These are phyloP conservation scores for Heteromeles arbutifolia DNA, from an alignment of 306 rosid species.

Conservation along the genomic window DNA sequence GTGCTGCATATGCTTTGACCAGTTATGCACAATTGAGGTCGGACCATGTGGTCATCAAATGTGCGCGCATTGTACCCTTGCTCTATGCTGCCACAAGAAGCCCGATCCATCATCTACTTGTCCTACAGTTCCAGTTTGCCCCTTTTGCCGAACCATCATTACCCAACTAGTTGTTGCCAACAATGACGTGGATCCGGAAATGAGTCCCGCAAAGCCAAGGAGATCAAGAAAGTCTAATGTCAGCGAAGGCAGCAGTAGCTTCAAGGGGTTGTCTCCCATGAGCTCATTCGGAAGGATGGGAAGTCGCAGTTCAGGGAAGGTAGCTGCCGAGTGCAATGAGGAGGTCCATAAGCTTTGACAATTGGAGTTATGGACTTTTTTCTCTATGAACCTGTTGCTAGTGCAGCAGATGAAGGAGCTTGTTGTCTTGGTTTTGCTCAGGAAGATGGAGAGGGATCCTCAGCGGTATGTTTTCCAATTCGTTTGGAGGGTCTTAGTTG, in stretches of 20 bases:
- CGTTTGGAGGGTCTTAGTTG: not conserved
- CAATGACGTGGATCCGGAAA: conserved; percentile 49
- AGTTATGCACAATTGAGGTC: conserved; percentile 78
- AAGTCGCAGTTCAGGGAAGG: conserved; percentile 49
- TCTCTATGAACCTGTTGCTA: not conserved
- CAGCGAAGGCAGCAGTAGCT: conserved; percentile 89
- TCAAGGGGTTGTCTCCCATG: conserved; percentile 70
- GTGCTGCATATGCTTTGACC: conserved; percentile 90
- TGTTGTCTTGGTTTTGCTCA: conserved; percentile 6
- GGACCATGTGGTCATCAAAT: conserved; percentile 86
- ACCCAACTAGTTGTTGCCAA: conserved; percentile 54
- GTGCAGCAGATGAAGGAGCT: conserved; percentile 10
- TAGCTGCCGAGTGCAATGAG: conserved; percentile 42
- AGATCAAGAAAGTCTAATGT: conserved; percentile 69
- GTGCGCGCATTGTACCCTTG: conserved; percentile 85
- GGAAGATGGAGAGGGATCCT: conserved; percentile 8
- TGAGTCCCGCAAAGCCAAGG: conserved; percentile 61
- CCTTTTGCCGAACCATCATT: conserved; percentile 74
- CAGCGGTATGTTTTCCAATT: not conserved
- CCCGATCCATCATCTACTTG: conserved; percentile 42
- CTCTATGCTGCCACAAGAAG: conserved; percentile 89
- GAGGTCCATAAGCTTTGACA: conserved; percentile 31
- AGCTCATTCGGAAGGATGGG: conserved; percentile 61
- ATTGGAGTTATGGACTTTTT: conserved; percentile 10
- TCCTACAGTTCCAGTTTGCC: conserved; percentile 58